These are phyloP conservation scores for Conticribra guillardii DNA, from an alignment of 108 stramenopile species.

Conservation along the genomic window DNA sequence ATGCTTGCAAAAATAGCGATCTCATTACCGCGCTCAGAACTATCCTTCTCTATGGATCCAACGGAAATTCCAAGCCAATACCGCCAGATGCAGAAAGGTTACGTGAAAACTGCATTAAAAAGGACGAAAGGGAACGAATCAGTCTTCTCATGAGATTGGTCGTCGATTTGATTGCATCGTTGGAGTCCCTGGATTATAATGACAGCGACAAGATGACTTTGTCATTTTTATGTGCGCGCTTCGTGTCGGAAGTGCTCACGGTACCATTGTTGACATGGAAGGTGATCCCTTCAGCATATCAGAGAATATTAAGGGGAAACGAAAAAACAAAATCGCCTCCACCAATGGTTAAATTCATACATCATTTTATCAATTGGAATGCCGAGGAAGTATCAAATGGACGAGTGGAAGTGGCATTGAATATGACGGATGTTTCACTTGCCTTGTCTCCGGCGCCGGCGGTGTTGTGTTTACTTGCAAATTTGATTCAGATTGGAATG, in stretches of 20 bases:
- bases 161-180: conserved; percentile 33
- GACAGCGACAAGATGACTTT: conserved; percentile 20
- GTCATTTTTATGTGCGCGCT: conserved; percentile 55
- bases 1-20: conserved; percentile 33
- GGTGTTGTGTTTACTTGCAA: conserved; percentile 73
- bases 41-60: conserved; percentile 54
- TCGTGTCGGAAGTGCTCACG: conserved; percentile 70
- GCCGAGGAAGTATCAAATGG: conserved; percentile 48
- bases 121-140: conserved; percentile 52
- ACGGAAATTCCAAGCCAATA: conserved; percentile 50
- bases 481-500: conserved; percentile 67
- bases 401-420: conserved; percentile 47
- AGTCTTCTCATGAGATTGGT: conserved; percentile 48
- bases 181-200: neutral
- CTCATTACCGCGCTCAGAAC: conserved; percentile 41
- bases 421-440: conserved; percentile 61
- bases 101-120: conserved; percentile 59
- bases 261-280: conserved; percentile 83
- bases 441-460: conserved; percentile 69
- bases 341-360: conserved; percentile 49
- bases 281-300: conserved; percentile 31
- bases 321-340: conserved; percentile 5
- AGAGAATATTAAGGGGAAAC: conserved; percentile 11
- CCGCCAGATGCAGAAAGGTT: conserved; percentile 50
- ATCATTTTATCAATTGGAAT: conserved; percentile 44